These are phyloP conservation scores for Phytopythium boreale DNA, from an alignment of 352 stramenopile species.

Conservation along the genomic window DNA sequence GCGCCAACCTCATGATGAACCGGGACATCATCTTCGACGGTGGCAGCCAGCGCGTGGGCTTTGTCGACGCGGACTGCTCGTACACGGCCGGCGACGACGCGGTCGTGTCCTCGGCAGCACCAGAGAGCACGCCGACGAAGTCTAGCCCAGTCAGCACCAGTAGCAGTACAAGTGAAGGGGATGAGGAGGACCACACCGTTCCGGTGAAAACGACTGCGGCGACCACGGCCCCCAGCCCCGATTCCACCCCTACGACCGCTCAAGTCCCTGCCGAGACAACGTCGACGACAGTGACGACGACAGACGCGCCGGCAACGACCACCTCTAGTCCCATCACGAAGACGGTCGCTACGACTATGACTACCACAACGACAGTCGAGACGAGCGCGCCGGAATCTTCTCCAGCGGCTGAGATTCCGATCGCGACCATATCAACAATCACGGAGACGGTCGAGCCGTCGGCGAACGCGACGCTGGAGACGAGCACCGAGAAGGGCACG, in stretches of 20 bases:
- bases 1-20: conserved; percentile 81
- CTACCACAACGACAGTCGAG: conserved; percentile 4
- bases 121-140: conserved; percentile 8
- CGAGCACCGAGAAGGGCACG: neutral
- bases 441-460: conserved; percentile 8
- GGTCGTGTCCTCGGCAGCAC: neutral
- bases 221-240: neutral
- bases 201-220: conserved; percentile 9
- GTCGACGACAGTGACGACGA: conserved; percentile 4
- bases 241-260: conserved; percentile 3
- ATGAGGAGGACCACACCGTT: conserved; percentile 10
- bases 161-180: conserved; percentile 9
- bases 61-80: conserved; percentile 66
- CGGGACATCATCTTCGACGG: conserved; percentile 82
- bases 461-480: neutral
- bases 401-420: conserved; percentile 1
- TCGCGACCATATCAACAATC: conserved; percentile 11
- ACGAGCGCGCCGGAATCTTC: neutral
- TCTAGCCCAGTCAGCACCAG: conserved; percentile 8
- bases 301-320: conserved; percentile 6
- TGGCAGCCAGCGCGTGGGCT: conserved; percentile 68
- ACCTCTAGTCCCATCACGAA: neutral
- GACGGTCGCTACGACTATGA: neutral
- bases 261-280: conserved; percentile 4
- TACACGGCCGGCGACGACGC: conserved; percentile 15